Base-by-base conservation (phyloP, 495 filamentous ascomycete species). In the Chlorociboria aeruginascens region DNA sequence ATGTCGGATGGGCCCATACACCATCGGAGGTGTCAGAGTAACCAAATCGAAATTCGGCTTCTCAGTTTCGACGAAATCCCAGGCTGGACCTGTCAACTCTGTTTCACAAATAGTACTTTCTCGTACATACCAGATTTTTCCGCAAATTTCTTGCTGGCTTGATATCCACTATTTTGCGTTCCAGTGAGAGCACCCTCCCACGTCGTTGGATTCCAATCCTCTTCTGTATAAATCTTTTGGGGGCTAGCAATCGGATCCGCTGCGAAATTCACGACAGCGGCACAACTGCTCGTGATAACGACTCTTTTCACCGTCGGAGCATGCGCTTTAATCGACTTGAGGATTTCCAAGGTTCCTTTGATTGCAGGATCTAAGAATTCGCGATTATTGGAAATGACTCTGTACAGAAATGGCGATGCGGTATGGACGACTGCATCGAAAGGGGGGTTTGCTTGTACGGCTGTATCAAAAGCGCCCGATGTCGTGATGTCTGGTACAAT, bases 371-470 rank as follows among this genome's bases (percentile, higher is more conserved):
- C 34, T 32, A 67, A 58, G 35, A 61, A 66, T 1, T 55, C 37
- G 7, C 55, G 37, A 37, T 66, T 64, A 17, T 39, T 29, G 31
- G 62, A 43, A 0, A 48, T 56, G 7, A 45, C 51, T 52, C 59
- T 40, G 44, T 53, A 55, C 3, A 59, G 39, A 14, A 70, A 50
- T 39, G 67, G 67, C 0, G 67, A 69, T 17, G 67, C 67, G 13
- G 67, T 51, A 46, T 70, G 65, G 10, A 70, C 43, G 8, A 70
- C 55, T 25, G 33, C 49, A 38, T 64, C 67, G 42, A 64, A 62
- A n/a, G 61, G 61, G 0, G 60, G 66, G 2, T 58, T 51, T 1
- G 68, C 54, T 33, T 63, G 50, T 0, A 50, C 62, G 8, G 43
- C 51, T 30, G 45, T 25, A 14, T 53, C 43, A 25, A 63, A 68